These are phyloP conservation scores for Myxozyma sirexii DNA, from an alignment of 805 yeast species.

Conservation along the genomic window DNA sequence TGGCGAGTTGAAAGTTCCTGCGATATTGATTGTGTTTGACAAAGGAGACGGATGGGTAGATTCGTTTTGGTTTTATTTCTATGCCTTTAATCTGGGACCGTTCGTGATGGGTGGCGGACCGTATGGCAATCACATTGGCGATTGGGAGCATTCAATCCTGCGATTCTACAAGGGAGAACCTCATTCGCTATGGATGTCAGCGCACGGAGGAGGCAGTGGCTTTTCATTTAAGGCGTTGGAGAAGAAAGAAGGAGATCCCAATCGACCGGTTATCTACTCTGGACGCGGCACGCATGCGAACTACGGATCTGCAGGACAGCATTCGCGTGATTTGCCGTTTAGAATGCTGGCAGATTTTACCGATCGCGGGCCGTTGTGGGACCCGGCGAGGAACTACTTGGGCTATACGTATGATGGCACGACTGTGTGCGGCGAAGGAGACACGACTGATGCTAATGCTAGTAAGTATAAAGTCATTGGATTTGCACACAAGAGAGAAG, in stretches of 20 bases:
- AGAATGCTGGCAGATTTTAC: slow-evolving; percentile 89
- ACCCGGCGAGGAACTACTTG: slow-evolving; percentile 77
- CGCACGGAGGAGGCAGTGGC: slow-evolving; percentile 97
- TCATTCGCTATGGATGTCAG: slow-evolving; percentile 89
- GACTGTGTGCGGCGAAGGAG: slow-evolving; percentile 37
- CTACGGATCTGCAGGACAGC: slow-evolving; percentile 94
- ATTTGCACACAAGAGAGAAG: too few relatives aligned
- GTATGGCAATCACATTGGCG: slow-evolving; percentile 95
- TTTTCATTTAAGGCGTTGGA: slow-evolving; percentile 77
- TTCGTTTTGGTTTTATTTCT: slow-evolving; percentile 94
- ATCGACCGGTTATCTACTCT: slow-evolving; percentile 77
- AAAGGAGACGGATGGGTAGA: slow-evolving; percentile 95
- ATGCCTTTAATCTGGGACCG: slow-evolving; percentile 92
- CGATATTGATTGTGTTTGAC: slow-evolving; percentile 78
- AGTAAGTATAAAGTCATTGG: too few relatives aligned
- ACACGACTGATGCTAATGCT: slow-evolving; percentile 39
- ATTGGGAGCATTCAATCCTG: slow-evolving; percentile 95
- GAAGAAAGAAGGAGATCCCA: slow-evolving; percentile 50
- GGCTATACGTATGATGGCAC: slow-evolving; percentile 81
- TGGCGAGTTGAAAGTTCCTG: slow-evolving; percentile 81
- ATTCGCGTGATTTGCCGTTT: slow-evolving; percentile 93
- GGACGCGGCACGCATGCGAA: slow-evolving; percentile 98
- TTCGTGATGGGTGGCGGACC: slow-evolving; percentile 98
- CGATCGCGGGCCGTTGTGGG: slow-evolving; percentile 95
- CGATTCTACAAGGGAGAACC: slow-evolving; percentile 83